phyloP scores from a whole-genome alignment of 345 rosid species.

The Passiflora organensis region DNA sequence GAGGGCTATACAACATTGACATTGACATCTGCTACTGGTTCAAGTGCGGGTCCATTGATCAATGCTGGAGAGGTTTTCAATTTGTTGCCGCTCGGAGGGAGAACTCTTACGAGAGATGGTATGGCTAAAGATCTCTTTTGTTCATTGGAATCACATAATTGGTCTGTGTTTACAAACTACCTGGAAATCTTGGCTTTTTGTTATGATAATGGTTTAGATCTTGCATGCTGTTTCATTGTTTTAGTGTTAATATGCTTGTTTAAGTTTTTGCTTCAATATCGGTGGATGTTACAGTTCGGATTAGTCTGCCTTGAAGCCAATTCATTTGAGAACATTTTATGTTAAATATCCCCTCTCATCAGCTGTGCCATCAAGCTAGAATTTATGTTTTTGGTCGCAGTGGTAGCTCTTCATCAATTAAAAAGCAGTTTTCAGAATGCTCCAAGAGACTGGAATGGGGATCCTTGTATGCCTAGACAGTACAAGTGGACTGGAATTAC shows the following conservation, averaged over 20 bases:
- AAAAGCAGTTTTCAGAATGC: constrained; percentile 42
- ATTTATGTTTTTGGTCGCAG: constrained; percentile 35
- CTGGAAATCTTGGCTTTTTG: too few relatives aligned
- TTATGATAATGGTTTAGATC: too few relatives aligned
- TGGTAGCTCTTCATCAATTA: constrained; percentile 44
- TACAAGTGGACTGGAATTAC: constrained; percentile 80
- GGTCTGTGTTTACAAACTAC: too few relatives aligned
- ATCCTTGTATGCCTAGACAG: constrained; percentile 72
- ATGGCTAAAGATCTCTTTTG: constrained; percentile 10
- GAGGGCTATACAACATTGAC: constrained; percentile 48
- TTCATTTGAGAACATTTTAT: background rate
- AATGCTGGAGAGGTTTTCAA: constrained; percentile 79
- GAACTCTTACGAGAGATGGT: constrained; percentile 88
- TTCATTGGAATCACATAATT: too few relatives aligned
- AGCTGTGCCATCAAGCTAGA: background rate
- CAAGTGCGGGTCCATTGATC: constrained; percentile 52
- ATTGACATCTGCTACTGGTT: constrained; percentile 50
- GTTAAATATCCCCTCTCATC: background rate
- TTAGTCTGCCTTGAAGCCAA: too few relatives aligned
- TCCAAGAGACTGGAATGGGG: constrained; percentile 83
- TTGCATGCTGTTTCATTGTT: too few relatives aligned
- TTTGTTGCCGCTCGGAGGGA: constrained; percentile 44
- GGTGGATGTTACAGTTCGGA: background rate
- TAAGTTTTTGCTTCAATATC: background rate
- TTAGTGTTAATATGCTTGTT: too few relatives aligned